Evolutionary conservation across 2,329 filamentous ascomycete genomes (phyloP), one percentile per base, ranked within the genome.

Genomic region (Penicillium brevicompactum): DNA sequence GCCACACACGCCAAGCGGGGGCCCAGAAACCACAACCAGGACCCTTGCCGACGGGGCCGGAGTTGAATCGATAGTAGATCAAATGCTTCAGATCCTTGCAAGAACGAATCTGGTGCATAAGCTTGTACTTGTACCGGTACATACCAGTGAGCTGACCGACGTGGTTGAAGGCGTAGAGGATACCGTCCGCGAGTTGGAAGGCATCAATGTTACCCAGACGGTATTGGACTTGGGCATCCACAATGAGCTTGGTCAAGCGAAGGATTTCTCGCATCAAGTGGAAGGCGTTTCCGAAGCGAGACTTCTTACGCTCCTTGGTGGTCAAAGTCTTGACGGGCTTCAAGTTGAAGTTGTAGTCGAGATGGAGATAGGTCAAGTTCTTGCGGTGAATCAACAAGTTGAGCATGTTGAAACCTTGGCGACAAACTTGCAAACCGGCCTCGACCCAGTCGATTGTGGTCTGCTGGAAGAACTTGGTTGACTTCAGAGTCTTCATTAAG

Each of bases 121-220:
- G 83, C 82, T 99, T 99, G 81, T 99, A 99, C 82, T 99, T 99
- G 84, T 99, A 99, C 58, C 94, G 89, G 78, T 99, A 99, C 94
- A 99, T 99, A 72, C 94, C 94, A 14, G 94, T 99, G 58, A 99
- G 81, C 75, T 99, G 95, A 59, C 94, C 94, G 54, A 99, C 94
- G 67, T 99, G 94, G 77, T 99, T 99, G 80, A 99, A 99, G 16
- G 94, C 95, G 67, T 99, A 99, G n/a, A 97, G 81, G 54, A 99
- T 99, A 74, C 94, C 94, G 74, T 99, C 94, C 3, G 94, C 94
- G 62, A 99, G 87, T 74, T 99, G 94, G 80, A 99, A 99, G 37
- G 95, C 94, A 74, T 99, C 94, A 60, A 99, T 97, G 69, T 99
- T 99, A 56, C 95, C 95, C 38, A 99, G 80, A 27, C 94, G 88